Base-by-base conservation (phyloP, 225 moss, liverwort and hornwort species). In the Polytrichum commune region DNA sequence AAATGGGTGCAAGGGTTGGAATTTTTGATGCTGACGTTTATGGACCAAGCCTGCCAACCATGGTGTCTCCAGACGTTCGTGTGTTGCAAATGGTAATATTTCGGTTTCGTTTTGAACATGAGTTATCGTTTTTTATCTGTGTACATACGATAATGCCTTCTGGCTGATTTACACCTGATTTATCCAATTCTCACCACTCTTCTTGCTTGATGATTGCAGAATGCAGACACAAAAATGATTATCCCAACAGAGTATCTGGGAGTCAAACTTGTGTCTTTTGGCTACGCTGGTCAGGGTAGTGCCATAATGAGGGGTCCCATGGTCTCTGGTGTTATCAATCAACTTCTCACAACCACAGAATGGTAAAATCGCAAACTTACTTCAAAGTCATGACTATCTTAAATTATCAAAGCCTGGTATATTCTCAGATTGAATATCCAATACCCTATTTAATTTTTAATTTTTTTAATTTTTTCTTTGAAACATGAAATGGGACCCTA, bases 281-380 rank as follows among this genome's bases (percentile, higher is more conserved):
- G 97, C 70, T 98, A 83, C 64, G 90, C 94, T 28, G 97, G 97
- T 56, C 97, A 98, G 84, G 92, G 94, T 22, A 98, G 90, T 79
- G 97, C 97, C 64, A 98, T 98, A 18, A 98, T 98, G 97, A 88
- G 97, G 54, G 97, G 97, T 53, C 94, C 94, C 53, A 98, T 98
- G 97, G 97, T 98, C 53, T 98, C 97, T 65, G 97, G 97, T 32
- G 89, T 97, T 53, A 87, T 97, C 72, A 97, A 86, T 78, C 97
- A 97, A 67, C 89, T 97, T 5, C 79, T 97, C 68, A 94, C 93
- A 38, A 92, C 92, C 27, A 86, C 97, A 35, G 92, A 97, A 65
- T 97, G 97, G 97, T 93, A 83, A 66, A 75, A 68, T 73, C 46
- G 3, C 46, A 16, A 46, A 46, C 13, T 46, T 46, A 16, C 46